phyloP scores from a whole-genome alignment of 139 green algal genomes.

The Chlorella ohadii region DNA sequence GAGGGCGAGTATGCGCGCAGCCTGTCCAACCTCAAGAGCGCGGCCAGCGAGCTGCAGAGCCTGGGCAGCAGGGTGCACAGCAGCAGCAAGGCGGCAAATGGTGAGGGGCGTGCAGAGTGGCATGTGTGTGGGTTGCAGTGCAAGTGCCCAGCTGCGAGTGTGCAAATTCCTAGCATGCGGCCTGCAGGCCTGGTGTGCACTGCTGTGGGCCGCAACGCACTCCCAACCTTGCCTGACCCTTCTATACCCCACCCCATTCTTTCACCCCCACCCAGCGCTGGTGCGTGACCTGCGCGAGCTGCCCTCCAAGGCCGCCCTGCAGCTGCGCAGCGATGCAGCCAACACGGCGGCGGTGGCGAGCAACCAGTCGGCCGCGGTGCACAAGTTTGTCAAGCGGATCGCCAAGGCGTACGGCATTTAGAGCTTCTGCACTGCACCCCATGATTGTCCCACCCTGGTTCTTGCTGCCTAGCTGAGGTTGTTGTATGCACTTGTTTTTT shows the following conservation, averaged over 20 bases:
- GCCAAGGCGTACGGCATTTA: slow-evolving; percentile 28
- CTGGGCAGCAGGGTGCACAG: slow-evolving; percentile 25
- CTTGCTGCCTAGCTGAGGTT: no score
- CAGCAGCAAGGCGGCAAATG: slow-evolving; percentile 23
- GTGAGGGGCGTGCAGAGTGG: not conserved
- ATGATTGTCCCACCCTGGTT: no score
- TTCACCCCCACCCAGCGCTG: no score
- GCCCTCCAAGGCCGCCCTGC: slow-evolving; percentile 47
- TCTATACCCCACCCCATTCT: no score
- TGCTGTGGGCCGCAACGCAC: no score
- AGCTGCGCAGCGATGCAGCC: slow-evolving; percentile 49
- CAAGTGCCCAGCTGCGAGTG: no score
- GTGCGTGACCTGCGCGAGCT: slow-evolving; percentile 48
- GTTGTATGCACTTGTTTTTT: no score
- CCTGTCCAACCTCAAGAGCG: slow-evolving; percentile 39
- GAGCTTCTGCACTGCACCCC: not conserved
- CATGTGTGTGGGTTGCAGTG: not conserved
- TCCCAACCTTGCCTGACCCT: no score
- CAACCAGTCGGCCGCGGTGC: not conserved
- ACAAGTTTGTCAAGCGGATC: not conserved
- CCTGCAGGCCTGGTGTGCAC: no score
- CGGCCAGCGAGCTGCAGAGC: slow-evolving; percentile 44
- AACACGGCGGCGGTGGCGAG: not conserved
- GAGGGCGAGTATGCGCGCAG: slow-evolving; percentile 44
- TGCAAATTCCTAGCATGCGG: no score